Base-by-base conservation (phyloP, 2,329 filamentous ascomycete species). In the Ophiostoma angusticollis region DNA sequence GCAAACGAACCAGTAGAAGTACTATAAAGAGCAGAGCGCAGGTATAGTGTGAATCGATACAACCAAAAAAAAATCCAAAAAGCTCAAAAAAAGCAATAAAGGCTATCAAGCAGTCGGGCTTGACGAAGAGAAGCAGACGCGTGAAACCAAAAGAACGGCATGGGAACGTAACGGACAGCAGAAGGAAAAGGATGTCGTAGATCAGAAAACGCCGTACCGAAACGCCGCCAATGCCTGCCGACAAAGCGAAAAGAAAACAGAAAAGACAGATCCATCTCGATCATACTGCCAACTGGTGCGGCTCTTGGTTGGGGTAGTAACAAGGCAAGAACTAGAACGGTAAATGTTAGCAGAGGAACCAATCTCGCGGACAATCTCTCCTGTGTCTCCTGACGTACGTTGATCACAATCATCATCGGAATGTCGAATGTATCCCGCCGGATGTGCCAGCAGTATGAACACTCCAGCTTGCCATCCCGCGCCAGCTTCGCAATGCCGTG, bases 371-470 rank as follows among this genome's bases (percentile, higher is more conserved):
- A n/a, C n/a, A n/a, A n/a, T n/a, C n/a, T n/a, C n/a, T n/a, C n/a
- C n/a, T n/a, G n/a, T n/a, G n/a, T n/a, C n/a, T n/a, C n/a, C n/a
- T n/a, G n/a, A 79, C 87, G 80, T 59, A 95, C 91, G 64, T 95
- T 95, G 67, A 96, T 89, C 54, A 95, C 84, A 59, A 96, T 93
- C 64, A 96, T 70, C 85, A 95, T 94, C 17, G 91, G 91, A 59
- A 96, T 94, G 63, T 96, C 89, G 63, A 96, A 96, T 29, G 91
- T 84, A 59, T 98, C 91, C 47, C 89, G 72, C 64, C 94, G 94
- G 46, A 96, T 87, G 47, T 84, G 89, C 87, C 89, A 96, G 64
- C 84, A 93, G 62, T 93, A 94, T 52, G 83, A 86, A 64, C 87
- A 95, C 56, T 93, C 84, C 41, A 96, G 82, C 60, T 91, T 87